phyloP scores from a whole-genome alignment of 2,329 filamentous ascomycete species.

The Ascochyta clinopodiicola region DNA sequence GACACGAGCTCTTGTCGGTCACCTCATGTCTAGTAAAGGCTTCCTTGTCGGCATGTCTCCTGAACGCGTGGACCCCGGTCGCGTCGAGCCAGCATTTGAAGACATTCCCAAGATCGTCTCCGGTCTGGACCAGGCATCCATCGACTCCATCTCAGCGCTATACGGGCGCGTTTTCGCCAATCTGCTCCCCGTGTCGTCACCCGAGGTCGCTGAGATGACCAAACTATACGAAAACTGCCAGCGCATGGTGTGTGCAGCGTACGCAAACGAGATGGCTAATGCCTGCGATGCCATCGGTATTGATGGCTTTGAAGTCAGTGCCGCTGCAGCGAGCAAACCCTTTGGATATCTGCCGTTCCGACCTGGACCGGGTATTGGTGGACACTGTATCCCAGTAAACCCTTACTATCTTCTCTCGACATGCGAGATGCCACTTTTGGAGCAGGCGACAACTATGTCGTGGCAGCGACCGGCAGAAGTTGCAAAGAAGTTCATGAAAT shows the following conservation, averaged over 20 bases:
- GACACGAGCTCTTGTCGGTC: conserved; percentile 60
- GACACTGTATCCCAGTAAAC: conserved; percentile 64
- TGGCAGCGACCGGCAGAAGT: conserved; percentile 48
- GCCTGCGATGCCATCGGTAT: conserved; percentile 56
- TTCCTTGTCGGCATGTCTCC: conserved; percentile 42
- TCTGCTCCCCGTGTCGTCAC: conserved; percentile 58
- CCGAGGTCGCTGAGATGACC: conserved; percentile 65
- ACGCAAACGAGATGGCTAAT: conserved; percentile 64
- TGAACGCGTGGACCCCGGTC: conserved; percentile 59
- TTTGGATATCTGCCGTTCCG: conserved; percentile 55
- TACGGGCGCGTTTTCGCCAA: conserved; percentile 57
- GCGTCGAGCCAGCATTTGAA: conserved; percentile 44
- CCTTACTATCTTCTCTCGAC: conserved; percentile 61
- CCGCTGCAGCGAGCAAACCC: conserved; percentile 55
- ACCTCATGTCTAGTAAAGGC: conserved; percentile 41
- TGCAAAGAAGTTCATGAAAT: conserved; percentile 29
- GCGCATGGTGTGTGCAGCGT: conserved; percentile 62
- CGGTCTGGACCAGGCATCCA: conserved; percentile 56
- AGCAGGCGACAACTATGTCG: conserved; percentile 55
- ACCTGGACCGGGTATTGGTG: conserved; percentile 60
- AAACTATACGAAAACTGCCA: conserved; percentile 67
- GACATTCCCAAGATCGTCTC: conserved; percentile 63
- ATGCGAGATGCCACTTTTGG: conserved; percentile 56
- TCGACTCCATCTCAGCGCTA: conserved; percentile 53
- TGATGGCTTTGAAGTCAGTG: conserved; percentile 60